Evolutionary conservation across 1,284 basidiomycete species (phyloP).

Genomic region (Boletus smithii): DNA sequence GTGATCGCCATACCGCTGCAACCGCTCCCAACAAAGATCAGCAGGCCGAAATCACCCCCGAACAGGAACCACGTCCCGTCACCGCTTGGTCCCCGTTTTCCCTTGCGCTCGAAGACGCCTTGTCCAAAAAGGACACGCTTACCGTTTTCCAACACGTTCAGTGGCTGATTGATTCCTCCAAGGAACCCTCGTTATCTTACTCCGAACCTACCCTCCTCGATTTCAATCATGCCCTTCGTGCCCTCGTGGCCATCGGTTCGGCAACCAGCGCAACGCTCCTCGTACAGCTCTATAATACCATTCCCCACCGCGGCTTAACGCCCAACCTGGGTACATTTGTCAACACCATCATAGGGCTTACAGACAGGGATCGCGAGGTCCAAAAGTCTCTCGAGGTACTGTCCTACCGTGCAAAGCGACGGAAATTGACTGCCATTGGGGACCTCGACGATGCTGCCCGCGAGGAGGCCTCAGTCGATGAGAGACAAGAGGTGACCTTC

Average conservation of each 20-base stretch:
- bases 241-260: slow-evolving; percentile 44
- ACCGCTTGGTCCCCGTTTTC: slow-evolving; percentile 35
- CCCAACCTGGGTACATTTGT: slow-evolving; percentile 72
- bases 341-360: slow-evolving; percentile 67
- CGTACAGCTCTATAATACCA: slow-evolving; percentile 72
- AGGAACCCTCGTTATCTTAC: slow-evolving; percentile 15
- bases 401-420: slow-evolving; percentile 43
- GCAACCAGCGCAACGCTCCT: slow-evolving; percentile 58
- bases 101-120: slow-evolving; percentile 19
- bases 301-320: slow-evolving; percentile 62
- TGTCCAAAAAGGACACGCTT: slow-evolving; percentile 13
- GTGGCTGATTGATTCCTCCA: slow-evolving; percentile 24
- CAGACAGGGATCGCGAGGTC: slow-evolving; percentile 72
- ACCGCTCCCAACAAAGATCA: slow-evolving; percentile 22
- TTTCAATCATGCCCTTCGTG: slow-evolving; percentile 64
- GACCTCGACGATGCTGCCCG: slow-evolving; percentile 15
- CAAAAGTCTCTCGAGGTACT: slow-evolving; percentile 44
- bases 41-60: slow-evolving; percentile 6
- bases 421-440: slow-evolving; percentile 20
- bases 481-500: slow-evolving; percentile 41
- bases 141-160: slow-evolving; percentile 20
- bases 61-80: slow-evolving; percentile 20
- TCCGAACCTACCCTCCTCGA: slow-evolving; percentile 38
- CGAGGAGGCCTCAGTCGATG: slow-evolving; percentile 30
- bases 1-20: slow-evolving; percentile 50